Evolutionary conservation across 1,284 basidiomycete species (phyloP).

Genomic region (Ceratobasidium sp.): DNA sequence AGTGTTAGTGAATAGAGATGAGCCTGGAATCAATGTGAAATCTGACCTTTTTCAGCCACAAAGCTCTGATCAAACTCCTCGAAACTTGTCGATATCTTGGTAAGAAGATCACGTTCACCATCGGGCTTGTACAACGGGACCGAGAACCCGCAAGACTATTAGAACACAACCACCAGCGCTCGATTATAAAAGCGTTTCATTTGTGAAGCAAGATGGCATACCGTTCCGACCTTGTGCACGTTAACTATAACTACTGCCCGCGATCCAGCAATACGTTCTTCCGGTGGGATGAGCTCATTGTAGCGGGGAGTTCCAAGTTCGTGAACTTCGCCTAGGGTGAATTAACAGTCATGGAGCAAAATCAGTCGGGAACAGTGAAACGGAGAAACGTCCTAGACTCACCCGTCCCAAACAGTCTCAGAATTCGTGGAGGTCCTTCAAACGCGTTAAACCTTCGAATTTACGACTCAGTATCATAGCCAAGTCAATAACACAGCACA

Average conservation of each 20-base stretch:
- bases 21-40: too few species aligned
- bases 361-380: background rate
- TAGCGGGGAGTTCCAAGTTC: constrained; percentile 66
- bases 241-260: constrained; percentile 64
- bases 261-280: constrained; percentile 60
- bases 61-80: constrained; percentile 51
- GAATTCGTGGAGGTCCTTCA: constrained; percentile 65
- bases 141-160: constrained; percentile 64
- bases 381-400: constrained; percentile 9
- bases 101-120: constrained; percentile 59
- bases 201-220: constrained; percentile 51
- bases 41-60: constrained; percentile 45
- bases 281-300: constrained; percentile 58
- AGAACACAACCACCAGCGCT: too few species aligned
- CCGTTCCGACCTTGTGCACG: constrained; percentile 63
- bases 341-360: background rate
- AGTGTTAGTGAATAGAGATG: too few species aligned
- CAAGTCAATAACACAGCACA: background rate
- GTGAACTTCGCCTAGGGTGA: constrained; percentile 58
- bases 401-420: constrained; percentile 67
- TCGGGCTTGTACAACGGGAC: constrained; percentile 63
- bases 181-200: too few species aligned
- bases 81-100: constrained; percentile 51
- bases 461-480: background rate
- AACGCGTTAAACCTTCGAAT: constrained; percentile 62